A percentile compares a stretch with the other conserved stretches of the same genome.
These are phyloP conservation scores for Suhomyces yuchorum DNA, from an alignment of 1,139 yeast genomes.

Conservation along the genomic window DNA sequence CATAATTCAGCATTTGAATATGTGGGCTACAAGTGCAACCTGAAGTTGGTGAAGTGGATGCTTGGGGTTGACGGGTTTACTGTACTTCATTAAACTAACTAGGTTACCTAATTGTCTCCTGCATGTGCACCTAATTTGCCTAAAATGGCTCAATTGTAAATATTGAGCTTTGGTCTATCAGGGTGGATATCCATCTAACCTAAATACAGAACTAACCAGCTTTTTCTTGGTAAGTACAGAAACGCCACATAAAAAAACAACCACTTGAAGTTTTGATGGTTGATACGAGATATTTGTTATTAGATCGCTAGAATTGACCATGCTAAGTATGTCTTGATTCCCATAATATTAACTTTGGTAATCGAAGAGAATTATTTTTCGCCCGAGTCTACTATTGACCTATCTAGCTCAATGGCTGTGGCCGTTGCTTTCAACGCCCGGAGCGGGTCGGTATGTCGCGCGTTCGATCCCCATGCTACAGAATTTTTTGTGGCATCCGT, in stretches of 20 bases:
- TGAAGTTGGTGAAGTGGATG: not conserved
- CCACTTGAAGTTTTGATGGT: too few relatives aligned
- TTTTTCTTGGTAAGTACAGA: too few relatives aligned
- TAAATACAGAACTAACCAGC: not conserved
- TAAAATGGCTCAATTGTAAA: slow-evolving; percentile 8
- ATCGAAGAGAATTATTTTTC: too few relatives aligned
- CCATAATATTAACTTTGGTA: too few relatives aligned
- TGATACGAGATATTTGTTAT: too few relatives aligned
- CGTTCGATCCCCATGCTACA: too few relatives aligned
- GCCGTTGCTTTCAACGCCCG: too few relatives aligned
- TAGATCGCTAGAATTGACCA: too few relatives aligned
- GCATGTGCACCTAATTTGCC: slow-evolving; percentile 5
- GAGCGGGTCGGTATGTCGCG: too few relatives aligned
- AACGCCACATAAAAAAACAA: too few relatives aligned
- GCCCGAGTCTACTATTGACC: not conserved
- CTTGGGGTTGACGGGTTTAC: not conserved
- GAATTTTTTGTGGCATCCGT: not conserved
- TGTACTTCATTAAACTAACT: slow-evolving; percentile 1
- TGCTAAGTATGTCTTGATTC: too few relatives aligned
- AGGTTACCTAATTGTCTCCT: not conserved
- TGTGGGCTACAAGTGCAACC: not conserved
- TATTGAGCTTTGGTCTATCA: not conserved
- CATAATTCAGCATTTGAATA: slow-evolving; percentile 7
- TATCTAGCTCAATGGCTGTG: slow-evolving; percentile 52
- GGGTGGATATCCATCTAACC: not conserved